Conservation (phyloP, 129 eudicot genomes). For the Arctium minus region DNA sequence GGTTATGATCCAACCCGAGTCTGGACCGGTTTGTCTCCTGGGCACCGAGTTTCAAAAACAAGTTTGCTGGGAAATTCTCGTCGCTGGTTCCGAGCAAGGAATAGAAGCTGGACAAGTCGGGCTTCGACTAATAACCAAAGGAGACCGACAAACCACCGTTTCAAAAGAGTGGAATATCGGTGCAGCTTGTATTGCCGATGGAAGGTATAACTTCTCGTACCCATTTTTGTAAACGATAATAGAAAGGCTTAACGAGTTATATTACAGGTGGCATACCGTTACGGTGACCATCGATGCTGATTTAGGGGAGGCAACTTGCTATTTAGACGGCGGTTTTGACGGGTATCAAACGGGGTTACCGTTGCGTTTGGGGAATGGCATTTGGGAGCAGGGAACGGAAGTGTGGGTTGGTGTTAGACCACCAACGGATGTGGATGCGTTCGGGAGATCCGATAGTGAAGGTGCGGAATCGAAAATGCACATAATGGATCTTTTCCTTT, state of each 20-base stretch:
- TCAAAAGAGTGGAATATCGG: constrained; percentile 94
- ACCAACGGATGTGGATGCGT: constrained; percentile 83
- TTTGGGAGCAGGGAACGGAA: constrained; percentile 96
- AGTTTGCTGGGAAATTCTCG: constrained; percentile 92
- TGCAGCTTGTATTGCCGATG: constrained; percentile 92
- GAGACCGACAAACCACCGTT: constrained; percentile 77
- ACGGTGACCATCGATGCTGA: constrained; percentile 93
- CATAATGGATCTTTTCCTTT: constrained; percentile 92
- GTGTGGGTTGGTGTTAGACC: constrained; percentile 94
- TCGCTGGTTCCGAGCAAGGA: constrained; percentile 99
- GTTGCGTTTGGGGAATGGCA: constrained; percentile 49
- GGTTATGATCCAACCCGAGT: constrained; percentile 94
- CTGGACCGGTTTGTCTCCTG: constrained; percentile 91
- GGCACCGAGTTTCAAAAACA: constrained; percentile 89
- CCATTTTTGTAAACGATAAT: neutral
- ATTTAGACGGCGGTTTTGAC: constrained; percentile 86
- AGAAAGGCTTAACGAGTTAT: neutral
- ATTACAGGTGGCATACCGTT: constrained; percentile 92
- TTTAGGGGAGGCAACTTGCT: constrained; percentile 94
- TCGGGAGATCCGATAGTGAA: constrained; percentile 98
- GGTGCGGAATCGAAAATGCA: constrained; percentile 94
- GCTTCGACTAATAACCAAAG: constrained; percentile 82
- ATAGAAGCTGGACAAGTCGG: constrained; percentile 99
- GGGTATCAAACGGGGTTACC: constrained; percentile 85
- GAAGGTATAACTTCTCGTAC: constrained; percentile 53